Percentiles rank a stretch among this genome's conserved stretches.
Evolutionary conservation across 78 protist species (phyloP).

Genomic region (Tieghemostelium lacteum): DNA sequence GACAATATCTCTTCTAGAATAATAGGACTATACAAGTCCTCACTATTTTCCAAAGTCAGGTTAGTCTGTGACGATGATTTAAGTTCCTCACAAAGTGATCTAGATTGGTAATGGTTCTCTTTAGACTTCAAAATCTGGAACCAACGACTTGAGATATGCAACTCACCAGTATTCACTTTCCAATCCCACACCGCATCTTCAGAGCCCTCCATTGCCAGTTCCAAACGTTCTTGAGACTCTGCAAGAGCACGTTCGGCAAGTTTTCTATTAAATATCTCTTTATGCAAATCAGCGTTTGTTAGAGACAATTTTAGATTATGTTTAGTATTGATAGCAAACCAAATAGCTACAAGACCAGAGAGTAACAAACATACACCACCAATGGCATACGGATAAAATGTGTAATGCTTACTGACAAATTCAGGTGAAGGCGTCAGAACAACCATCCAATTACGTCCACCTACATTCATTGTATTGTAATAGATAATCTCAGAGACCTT

Average conservation of each 20-base stretch:
- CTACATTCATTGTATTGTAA: conserved; percentile 70
- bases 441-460: conserved; percentile 70
- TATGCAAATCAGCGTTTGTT: conserved; percentile 65
- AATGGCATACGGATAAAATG: conserved; percentile 62
- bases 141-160: conserved; percentile 56
- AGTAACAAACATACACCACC: conserved; percentile 62
- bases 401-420: conserved; percentile 31
- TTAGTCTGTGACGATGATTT: conserved; percentile 1
- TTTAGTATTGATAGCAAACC: conserved; percentile 61
- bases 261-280: conserved; percentile 61
- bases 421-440: conserved; percentile 31
- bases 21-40: conserved; percentile 54
- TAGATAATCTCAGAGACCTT: conserved; percentile 7
- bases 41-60: conserved; percentile 7
- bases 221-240: conserved; percentile 65
- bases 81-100: conserved; percentile 50
- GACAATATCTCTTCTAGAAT: conserved; percentile 13
- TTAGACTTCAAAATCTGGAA: conserved; percentile 54
- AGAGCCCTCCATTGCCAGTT: conserved; percentile 70
- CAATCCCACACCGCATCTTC: conserved; percentile 78
- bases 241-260: conserved; percentile 62
- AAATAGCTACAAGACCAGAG: conserved; percentile 41
- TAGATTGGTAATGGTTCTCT: conserved; percentile 21
- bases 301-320: conserved; percentile 41
- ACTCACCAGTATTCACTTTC: conserved; percentile 63